Evolutionary conservation across 2,329 filamentous ascomycete genomes (phyloP).

Genomic region (Thermothelomyces thermophilus): DNA sequence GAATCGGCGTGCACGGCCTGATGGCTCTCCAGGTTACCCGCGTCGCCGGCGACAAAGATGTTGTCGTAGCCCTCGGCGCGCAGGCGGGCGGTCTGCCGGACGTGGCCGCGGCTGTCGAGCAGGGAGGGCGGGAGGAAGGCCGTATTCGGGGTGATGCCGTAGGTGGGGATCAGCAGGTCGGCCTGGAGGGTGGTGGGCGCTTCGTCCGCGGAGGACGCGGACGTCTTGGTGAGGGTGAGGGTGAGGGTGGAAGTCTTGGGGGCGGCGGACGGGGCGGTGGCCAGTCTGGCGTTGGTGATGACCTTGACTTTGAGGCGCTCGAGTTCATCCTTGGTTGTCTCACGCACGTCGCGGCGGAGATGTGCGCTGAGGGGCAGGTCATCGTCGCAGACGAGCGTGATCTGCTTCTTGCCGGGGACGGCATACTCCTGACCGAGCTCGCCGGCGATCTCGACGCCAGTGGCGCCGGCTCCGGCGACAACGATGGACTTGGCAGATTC

Average conservation of each 20-base stretch:
- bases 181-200: conserved; percentile 30
- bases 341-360: conserved; percentile 33
- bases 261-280: conserved; percentile 1
- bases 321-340: conserved; percentile 35
- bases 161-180: conserved; percentile 43
- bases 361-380: conserved; percentile 34
- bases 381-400: conserved; percentile 38
- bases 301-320: conserved; percentile 39
- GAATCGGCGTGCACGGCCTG: conserved; percentile 20
- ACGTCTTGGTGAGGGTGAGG: not conserved
- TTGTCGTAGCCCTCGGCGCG: conserved; percentile 26
- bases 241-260: conserved; percentile 8
- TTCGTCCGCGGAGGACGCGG: not conserved
- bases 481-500: conserved; percentile 41
- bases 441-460: conserved; percentile 45
- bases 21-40: conserved; percentile 24
- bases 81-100: conserved; percentile 23
- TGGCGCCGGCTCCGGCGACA: conserved; percentile 45
- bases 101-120: conserved; percentile 24
- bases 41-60: conserved; percentile 29
- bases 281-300: conserved; percentile 35
- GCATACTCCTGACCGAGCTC: conserved; percentile 46
- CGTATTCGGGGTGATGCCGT: conserved; percentile 41
- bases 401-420: conserved; percentile 37
- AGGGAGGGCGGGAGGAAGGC: conserved; percentile 24